Evolutionary conservation across 495 filamentous ascomycete genomes (phyloP).

Genomic region (Neurospora sp.): DNA sequence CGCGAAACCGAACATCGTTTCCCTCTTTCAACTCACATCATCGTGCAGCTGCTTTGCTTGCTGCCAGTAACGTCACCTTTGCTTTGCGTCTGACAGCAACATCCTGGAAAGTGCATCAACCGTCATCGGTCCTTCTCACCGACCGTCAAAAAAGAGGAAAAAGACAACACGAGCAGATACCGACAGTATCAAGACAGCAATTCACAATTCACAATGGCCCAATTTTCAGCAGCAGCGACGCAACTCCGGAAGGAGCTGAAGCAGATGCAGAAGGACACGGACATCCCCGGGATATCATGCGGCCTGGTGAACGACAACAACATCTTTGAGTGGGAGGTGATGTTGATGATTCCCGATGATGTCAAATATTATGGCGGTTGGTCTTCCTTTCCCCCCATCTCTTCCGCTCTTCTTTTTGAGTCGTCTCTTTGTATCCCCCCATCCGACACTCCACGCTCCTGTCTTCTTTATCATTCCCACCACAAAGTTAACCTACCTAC

Average conservation of each 20-base stretch:
- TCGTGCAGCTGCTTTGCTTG: not conserved
- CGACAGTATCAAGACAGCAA: not conserved
- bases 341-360: conserved; percentile 97
- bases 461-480: not conserved
- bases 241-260: conserved; percentile 80
- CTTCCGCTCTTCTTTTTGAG: not conserved
- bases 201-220: conserved; percentile 12
- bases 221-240: conserved; percentile 47
- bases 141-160: not conserved
- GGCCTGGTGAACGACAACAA: conserved; percentile 76
- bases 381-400: not conserved
- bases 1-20: not conserved
- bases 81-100: not conserved
- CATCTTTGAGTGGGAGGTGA: conserved; percentile 98
- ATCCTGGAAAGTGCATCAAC: not conserved
- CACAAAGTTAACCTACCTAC: not conserved
- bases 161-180: not conserved
- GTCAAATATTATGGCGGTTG: conserved; percentile 85
- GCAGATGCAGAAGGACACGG: conserved; percentile 83
- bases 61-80: not conserved
- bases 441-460: not conserved
- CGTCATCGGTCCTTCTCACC: not conserved
- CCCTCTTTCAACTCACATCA: not conserved
- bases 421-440: not conserved
- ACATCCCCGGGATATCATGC: conserved; percentile 88